Conservation (phyloP, 495 filamentous ascomycete genomes). For the Neurospora intermedia region DNA sequence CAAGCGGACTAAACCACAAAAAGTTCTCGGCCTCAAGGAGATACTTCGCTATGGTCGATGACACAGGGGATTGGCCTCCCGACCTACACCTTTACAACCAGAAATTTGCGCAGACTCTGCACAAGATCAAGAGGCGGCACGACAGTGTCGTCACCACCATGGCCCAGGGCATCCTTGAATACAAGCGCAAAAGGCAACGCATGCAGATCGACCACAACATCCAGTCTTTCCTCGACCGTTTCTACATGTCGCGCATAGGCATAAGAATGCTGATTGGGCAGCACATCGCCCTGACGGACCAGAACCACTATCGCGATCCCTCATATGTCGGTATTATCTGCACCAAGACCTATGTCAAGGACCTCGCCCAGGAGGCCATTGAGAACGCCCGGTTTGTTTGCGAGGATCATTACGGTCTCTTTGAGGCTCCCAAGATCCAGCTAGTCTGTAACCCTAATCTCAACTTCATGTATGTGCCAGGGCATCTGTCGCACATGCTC, state of each 20-base stretch:
- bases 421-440: slow-evolving; percentile 93
- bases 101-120: slow-evolving; percentile 71
- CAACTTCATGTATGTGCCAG: slow-evolving; percentile 98
- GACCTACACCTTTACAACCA: slow-evolving; percentile 92
- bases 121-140: slow-evolving; percentile 90
- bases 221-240: slow-evolving; percentile 92
- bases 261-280: slow-evolving; percentile 99
- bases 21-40: slow-evolving; percentile 49
- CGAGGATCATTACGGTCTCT: slow-evolving; percentile 96
- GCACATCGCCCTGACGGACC: slow-evolving; percentile 92
- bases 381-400: slow-evolving; percentile 98
- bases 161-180: slow-evolving; percentile 94
- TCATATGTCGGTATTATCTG: slow-evolving; percentile 98
- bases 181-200: slow-evolving; percentile 89
- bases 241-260: slow-evolving; percentile 99
- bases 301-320: slow-evolving; percentile 74
- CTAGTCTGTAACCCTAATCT: slow-evolving; percentile 87
- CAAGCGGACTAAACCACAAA: slow-evolving; percentile 26
- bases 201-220: slow-evolving; percentile 98
- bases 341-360: slow-evolving; percentile 93
- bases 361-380: slow-evolving; percentile 92
- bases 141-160: slow-evolving; percentile 92
- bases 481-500: slow-evolving; percentile 96
- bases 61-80: slow-evolving; percentile 82
- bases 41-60: slow-evolving; percentile 88